Evolutionary conservation across 2,329 filamentous ascomycete species (phyloP), one percentile per base, ranked within the genome.

Genomic region (Aspergillus brunneoviolaceus): DNA sequence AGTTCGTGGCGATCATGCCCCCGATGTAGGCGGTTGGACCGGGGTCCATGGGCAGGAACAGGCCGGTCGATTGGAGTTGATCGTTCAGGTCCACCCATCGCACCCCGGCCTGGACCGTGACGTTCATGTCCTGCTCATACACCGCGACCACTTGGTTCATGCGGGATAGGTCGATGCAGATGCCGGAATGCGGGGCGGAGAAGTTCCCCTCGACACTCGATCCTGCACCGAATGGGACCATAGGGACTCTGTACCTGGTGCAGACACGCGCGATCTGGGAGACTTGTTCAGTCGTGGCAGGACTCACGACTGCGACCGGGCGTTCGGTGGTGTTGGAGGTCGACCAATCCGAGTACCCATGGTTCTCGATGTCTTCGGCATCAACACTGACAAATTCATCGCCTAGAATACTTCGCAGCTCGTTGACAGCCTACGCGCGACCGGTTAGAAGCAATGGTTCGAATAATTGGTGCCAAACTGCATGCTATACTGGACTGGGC

Each of bases 311-410:
- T 1, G 87, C 86, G 1, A 87, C 81, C 0, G 87, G 86, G 33
- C 56, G 39, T 9, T 51, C 29, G 10, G 4, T 86, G 76, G 21
- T 78, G 79, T 45, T 84, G 78, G 35, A 84, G 82, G 68, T 90
- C 0, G 85, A 88, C 85, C 86, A 88, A 67, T 89, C 87, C 0
- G 86, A 89, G 71, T 85, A 85, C 11, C 87, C 85, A 68, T 90
- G 87, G 33, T 79, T 72, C 35, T 84, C 81, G 1, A 89, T 73
- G 52, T 85, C 85, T 52, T 87, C 85, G 33, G 82, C 77, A 67
- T 89, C 87, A 19, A 83, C 84, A 65, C 80, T 87, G 50, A 89
- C 83, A 2, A 80, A 73, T 48, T 87, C 85, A 47, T 84, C 76
- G 14, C 53, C 42, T 12, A 55, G 23, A 6, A 55, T 14, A n/a